Base-by-base conservation (phyloP, 140 eudicot species). In the Erigeron philadelphicus region DNA sequence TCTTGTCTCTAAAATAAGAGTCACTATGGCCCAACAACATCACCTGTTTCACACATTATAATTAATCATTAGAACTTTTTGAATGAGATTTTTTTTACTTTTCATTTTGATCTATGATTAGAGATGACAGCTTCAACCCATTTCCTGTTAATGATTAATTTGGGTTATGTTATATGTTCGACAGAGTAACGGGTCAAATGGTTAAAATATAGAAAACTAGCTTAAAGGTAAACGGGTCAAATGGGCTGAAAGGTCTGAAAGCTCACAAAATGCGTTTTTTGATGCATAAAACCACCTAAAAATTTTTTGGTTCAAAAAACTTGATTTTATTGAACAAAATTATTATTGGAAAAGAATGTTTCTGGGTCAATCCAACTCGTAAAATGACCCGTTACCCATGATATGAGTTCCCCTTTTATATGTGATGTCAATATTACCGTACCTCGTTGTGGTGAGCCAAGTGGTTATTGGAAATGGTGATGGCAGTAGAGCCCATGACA, bases 1-100 rank as follows among this genome's bases (percentile, higher is more conserved):
- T 82, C 83, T 86, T 88, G 90, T 88, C 96, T 71, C 80, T 81
- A 6, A 66, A 19, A 64, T 86, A 88, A 1, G 94, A 77, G 68
- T 89, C 96, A 58, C 90, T 86, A 66, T 89, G 96, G 17, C 96
- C 96, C 81, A 89, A 76, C 76, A 89, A 79, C 90, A 89, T 89
- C 61, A 89, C 96, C 95, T 87, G 84, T 61, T 72, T 61, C 31
- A 59, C 38, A 31, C 55, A 69, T 61, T 42, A 44, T 35, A 25
- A 21, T 61, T 43, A 44, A 53, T 53, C 50, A 62, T 70, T 59
- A 66, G 43, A 61, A 16, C 10, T 53, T 21, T 31, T 31, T 31
- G 38, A 31, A 31, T 31, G 38, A 4, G 38, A 31, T 31, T 31
- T 31, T 3, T 31, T 31, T 31, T 31, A n/a, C 35, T 11, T 25